phyloP scores from a whole-genome alignment of 345 rosid genomes.

The Rhodamnia rubescens region DNA sequence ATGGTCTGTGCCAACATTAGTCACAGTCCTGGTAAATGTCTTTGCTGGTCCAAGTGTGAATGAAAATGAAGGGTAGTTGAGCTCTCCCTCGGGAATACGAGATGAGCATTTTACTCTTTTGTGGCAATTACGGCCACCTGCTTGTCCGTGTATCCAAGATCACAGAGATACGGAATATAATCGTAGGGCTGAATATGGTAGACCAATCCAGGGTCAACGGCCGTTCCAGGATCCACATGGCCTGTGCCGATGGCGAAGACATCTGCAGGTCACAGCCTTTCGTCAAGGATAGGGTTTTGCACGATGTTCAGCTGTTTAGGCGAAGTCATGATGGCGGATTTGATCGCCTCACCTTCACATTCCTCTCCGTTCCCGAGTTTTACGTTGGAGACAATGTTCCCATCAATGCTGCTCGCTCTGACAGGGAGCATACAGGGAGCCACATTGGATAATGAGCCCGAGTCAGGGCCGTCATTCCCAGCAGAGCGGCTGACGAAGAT shows the following conservation, averaged over 20 bases:
- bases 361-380: background rate
- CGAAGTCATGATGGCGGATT: background rate
- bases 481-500: background rate
- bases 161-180: constrained; percentile 36
- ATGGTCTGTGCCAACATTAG: constrained; percentile 27
- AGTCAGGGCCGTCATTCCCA: background rate
- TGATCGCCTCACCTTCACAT: background rate
- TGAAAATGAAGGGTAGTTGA: constrained; percentile 39
- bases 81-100: constrained; percentile 12
- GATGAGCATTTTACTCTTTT: constrained; percentile 2
- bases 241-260: background rate
- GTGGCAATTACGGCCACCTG: constrained; percentile 9
- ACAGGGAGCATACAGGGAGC: background rate
- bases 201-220: constrained; percentile 41
- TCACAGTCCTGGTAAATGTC: constrained; percentile 28
- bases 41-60: constrained; percentile 25
- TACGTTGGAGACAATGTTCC: background rate
- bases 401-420: background rate
- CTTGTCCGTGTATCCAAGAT: constrained; percentile 12
- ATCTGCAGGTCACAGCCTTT: background rate
- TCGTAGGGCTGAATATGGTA: constrained; percentile 28
- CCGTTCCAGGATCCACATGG: background rate
- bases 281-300: background rate
- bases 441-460: background rate
- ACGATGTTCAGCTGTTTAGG: background rate